These are phyloP conservation scores for Phytophthora quininea DNA, from an alignment of 352 stramenopile genomes.

Conservation along the genomic window DNA sequence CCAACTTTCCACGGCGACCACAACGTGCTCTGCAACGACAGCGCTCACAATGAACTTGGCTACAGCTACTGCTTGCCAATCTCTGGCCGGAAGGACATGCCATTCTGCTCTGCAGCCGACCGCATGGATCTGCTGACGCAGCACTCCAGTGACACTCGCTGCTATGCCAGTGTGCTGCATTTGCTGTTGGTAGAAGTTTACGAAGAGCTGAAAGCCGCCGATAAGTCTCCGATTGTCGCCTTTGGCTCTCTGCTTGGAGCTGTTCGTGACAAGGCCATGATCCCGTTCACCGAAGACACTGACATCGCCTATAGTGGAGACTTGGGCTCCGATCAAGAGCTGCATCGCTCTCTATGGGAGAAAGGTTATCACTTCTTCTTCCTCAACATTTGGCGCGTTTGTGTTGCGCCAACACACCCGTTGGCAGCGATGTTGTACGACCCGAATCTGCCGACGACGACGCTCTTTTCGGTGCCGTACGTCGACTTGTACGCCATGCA, in stretches of 20 bases:
- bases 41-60: too few relatives aligned
- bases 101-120: constrained; percentile 43
- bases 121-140: constrained; percentile 47
- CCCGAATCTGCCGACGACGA: constrained; percentile 5
- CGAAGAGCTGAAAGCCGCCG: constrained; percentile 30
- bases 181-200: constrained; percentile 60
- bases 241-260: constrained; percentile 49
- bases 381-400: constrained; percentile 34
- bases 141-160: constrained; percentile 28
- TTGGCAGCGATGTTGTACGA: constrained; percentile 37
- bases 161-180: constrained; percentile 49
- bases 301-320: constrained; percentile 41
- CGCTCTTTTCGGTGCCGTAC: constrained; percentile 26
- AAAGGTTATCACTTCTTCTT: constrained; percentile 54
- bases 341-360: constrained; percentile 15
- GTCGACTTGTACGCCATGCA: constrained; percentile 36
- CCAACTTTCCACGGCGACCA: neutral
- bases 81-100: constrained; percentile 39
- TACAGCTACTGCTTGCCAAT: constrained; percentile 47
- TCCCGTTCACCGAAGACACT: constrained; percentile 54
- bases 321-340: neutral
- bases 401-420: constrained; percentile 42
- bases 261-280: constrained; percentile 43
- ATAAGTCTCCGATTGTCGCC: constrained; percentile 30
- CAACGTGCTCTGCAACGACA: neutral